These are phyloP conservation scores for Kuraishia cidri DNA, from an alignment of 805 yeast genomes.

Conservation along the genomic window DNA sequence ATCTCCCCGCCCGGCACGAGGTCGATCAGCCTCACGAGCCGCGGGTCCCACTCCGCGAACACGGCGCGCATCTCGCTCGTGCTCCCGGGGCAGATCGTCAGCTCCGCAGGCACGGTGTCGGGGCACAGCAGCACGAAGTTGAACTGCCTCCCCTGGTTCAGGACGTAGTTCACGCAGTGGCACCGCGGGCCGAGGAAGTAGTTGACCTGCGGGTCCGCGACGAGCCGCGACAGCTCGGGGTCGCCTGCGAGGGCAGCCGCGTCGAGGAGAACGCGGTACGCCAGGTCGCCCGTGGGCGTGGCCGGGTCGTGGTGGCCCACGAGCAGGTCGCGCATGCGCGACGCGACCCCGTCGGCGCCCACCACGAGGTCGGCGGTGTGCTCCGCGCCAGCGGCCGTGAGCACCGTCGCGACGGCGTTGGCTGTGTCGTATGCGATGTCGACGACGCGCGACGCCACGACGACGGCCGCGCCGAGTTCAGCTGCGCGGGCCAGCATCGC, in stretches of 20 bases:
- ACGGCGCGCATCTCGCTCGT: conserved; percentile 14
- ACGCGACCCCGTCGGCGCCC: conserved; percentile 20
- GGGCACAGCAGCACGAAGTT: conserved; percentile 22
- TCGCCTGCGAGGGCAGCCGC: conserved; percentile 9
- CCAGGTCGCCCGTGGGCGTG: conserved; percentile 19
- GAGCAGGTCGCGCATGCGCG: conserved; percentile 11
- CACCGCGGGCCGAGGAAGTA: conserved; percentile 22
- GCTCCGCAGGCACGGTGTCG: conserved; percentile 15
- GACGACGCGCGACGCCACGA: conserved; percentile 9
- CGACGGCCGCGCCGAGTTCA: conserved; percentile 12
- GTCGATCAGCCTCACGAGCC: conserved; percentile 11
- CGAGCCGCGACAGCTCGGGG: conserved; percentile 11
- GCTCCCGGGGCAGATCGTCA: conserved; percentile 11
- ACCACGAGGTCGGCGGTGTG: conserved; percentile 15
- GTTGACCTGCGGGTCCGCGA: conserved; percentile 16
- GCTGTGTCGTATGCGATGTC: conserved; percentile 10
- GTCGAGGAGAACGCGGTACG: conserved; percentile 16
- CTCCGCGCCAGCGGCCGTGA: conserved; percentile 8
- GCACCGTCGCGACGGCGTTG: conserved; percentile 8
- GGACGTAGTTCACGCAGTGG: conserved; percentile 19
- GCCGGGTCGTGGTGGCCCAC: conserved; percentile 16
- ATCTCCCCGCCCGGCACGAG: conserved; percentile 10
- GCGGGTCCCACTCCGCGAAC: conserved; percentile 21
- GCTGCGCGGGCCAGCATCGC: conserved; percentile 13
- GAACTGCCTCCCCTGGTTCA: conserved; percentile 17